Base-by-base conservation (phyloP, 139 green algal species). In the Pedinophyceae sp. region DNA sequence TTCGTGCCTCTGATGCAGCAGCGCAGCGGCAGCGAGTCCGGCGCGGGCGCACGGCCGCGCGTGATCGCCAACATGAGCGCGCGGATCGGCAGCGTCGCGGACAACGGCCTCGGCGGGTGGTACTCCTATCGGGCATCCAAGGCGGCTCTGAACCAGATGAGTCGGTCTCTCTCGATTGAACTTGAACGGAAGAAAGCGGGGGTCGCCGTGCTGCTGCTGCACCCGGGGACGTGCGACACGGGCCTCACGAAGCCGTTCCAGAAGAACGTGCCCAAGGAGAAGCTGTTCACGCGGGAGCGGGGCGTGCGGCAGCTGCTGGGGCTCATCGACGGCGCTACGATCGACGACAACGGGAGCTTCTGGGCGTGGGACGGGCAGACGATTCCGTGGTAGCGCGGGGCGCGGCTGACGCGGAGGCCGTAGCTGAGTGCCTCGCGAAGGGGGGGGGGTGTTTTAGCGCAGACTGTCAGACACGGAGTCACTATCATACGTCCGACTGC, bases 131-230 rank as follows among this genome's bases (percentile, higher is more conserved):
- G 70, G 17, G 62, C 54, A 1, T 67, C 57, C 22, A 78, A 94
- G 61, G 62, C 75, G 2, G 85, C 83, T 0, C 70, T 93, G 28
- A 94, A 94, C 55, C 78, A 90, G 64, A 64, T 92, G 30, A 83
- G 63, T 27, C 81, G 81, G 52, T 78, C 56, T n/a, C 64, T 79
- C 61, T 39, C 64, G 2, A 38, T 92, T 23, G 82, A 92, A 61
- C 72, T 86, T 50, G 57, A 50, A 13, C 58, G 78, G 4, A 71
- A 71, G 53, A 71, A 69, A 54, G 48, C 62, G 20, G 49, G 63
- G 4, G 77, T 87, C 2, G 59, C 70, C 2, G 60, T 50, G 30
- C 50, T 93, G n/a, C 54, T 83, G 63, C 70, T 93, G 55, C 82
- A 93, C 62, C 82, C 82, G 3, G 82, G 82, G n/a, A 93, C 82